Percentiles rank a stretch among this genome's conserved stretches.
Evolutionary conservation across 225 moss, liverwort and hornwort genomes (phyloP).

Genomic region (Antitrichia curtipendula): DNA sequence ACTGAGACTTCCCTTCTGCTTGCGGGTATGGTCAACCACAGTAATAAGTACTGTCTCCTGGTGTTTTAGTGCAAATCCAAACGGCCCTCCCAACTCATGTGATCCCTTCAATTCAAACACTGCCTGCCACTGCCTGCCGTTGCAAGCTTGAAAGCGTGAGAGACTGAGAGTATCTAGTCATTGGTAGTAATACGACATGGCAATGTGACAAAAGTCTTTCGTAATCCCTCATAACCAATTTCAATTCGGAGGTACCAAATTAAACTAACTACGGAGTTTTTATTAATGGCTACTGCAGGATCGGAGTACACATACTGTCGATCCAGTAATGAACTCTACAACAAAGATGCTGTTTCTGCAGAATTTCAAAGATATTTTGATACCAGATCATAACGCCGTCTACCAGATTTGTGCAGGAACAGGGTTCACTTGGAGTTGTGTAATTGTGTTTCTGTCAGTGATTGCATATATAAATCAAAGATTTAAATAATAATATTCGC

Average conservation of each 20-base stretch:
- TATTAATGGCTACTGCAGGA: not conserved
- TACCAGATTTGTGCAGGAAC: not conserved
- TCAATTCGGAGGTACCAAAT: not conserved
- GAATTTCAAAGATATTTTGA: not conserved
- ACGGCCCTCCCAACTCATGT: not conserved
- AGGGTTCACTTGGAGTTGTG: not conserved
- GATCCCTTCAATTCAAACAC: not conserved
- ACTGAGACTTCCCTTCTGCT: not conserved
- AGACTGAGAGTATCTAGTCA: not conserved
- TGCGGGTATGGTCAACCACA: conserved; percentile 4
- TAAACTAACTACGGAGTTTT: not conserved
- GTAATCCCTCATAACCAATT: not conserved
- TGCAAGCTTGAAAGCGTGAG: not conserved
- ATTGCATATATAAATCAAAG: not conserved
- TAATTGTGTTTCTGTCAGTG: not conserved
- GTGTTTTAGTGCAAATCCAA: not conserved
- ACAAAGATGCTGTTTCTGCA: not conserved
- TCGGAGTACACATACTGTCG: not conserved
- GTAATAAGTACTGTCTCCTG: not conserved
- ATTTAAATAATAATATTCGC: not conserved
- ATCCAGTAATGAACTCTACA: not conserved
- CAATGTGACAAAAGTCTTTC: not conserved
- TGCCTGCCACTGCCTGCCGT: not conserved
- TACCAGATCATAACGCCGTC: not conserved
- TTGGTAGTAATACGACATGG: not conserved